Base-by-base conservation (phyloP, 495 filamentous ascomycete species). In the Lineolata rhizophorae region DNA sequence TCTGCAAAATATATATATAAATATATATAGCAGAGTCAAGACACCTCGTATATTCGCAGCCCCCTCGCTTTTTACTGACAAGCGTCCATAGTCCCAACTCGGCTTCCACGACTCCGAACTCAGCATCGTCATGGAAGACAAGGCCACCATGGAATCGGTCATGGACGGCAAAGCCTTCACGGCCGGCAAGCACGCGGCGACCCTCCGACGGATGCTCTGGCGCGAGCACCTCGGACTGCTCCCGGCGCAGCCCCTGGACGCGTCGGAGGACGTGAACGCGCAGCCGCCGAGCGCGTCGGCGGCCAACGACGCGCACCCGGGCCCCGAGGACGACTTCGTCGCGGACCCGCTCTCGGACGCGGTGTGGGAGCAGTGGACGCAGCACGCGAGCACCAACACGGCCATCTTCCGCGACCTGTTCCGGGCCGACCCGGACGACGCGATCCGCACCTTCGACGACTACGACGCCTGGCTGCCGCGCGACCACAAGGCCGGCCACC, bases 81-180 rank as follows among this genome's bases (percentile, higher is more conserved):
- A n/a, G n/a, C 18, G 19, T 19, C 18, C 20, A 14, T 19, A 70
- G 45, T 90, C 78, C 11, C 85, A 93, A 57, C 57, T 85, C 13
- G 87, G 85, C 11, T 64, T 70, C 45, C 82, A 90, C 46, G 87
- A 97, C 47, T 81, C 73, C 35, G 87, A 97, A 52, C 59, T 97
- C n/a, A 69, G 75, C 26, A 79, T 92, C 30, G 77, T 94, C 12
- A 78, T 93, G 62, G 75, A 90, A 54, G 85, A 97, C 50, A 72
- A 67, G 22, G 65, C 72, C 13, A 57, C 56, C n/a, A 62, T 94
- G 25, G 56, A 62, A 22, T 76, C 66, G 21, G 64, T 46, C 4
- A 94, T 95, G 85, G 63, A 80, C 39, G 81, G 85, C 5, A 37
- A 70, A 35, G 60, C 68, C 1, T 92, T 67, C 48, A 59, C 70